Evolutionary conservation across 306 rosid genomes (phyloP).

Genomic region (Acmispon strigosus): DNA sequence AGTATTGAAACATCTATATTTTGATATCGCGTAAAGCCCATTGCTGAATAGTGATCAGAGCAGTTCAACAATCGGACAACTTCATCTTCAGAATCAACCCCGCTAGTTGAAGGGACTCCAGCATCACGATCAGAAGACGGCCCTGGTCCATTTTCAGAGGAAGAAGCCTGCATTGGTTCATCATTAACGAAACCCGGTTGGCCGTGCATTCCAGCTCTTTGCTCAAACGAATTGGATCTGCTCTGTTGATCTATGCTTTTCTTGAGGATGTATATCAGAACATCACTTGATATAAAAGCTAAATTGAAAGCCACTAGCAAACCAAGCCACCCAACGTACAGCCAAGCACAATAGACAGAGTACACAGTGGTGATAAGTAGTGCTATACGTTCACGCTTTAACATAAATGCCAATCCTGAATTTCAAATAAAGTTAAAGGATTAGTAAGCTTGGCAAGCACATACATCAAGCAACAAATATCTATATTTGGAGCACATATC

Average conservation of each 20-base stretch:
- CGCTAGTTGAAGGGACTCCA: constrained; percentile 87
- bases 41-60: constrained; percentile 75
- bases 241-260: constrained; percentile 59
- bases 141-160: constrained; percentile 64
- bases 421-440: constrained; percentile 19
- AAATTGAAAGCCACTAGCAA: constrained; percentile 70
- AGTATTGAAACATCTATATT: constrained; percentile 60
- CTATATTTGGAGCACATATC: not conserved
- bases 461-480: not conserved
- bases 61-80: constrained; percentile 84
- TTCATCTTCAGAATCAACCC: constrained; percentile 87
- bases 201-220: constrained; percentile 68
- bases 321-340: constrained; percentile 87
- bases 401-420: constrained; percentile 80
- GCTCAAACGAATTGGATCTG: constrained; percentile 55
- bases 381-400: constrained; percentile 69
- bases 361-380: constrained; percentile 62
- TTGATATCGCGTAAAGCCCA: constrained; percentile 75
- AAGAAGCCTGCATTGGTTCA: constrained; percentile 51
- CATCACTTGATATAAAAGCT: constrained; percentile 84
- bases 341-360: constrained; percentile 84
- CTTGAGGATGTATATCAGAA: constrained; percentile 77
- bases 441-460: constrained; percentile 28
- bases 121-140: constrained; percentile 57
- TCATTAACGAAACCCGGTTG: constrained; percentile 59